Evolutionary conservation across 2,329 filamentous ascomycete species (phyloP).

Genomic region (Tolypocladium guangdongense): DNA sequence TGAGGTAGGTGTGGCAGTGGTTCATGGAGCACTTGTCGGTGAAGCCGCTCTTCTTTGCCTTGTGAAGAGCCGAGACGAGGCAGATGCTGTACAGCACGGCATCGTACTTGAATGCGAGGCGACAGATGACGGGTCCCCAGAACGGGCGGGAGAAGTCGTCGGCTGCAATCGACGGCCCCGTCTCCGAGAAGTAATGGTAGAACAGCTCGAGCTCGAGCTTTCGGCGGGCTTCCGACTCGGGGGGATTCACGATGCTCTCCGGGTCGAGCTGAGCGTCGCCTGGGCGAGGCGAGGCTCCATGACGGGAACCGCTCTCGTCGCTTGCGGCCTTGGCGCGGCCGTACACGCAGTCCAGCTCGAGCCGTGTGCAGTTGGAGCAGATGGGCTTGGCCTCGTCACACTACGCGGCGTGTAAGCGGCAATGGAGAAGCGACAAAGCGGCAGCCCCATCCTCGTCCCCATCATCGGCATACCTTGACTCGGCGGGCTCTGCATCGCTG

Average conservation of each 20-base stretch:
- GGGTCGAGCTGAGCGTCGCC: neutral
- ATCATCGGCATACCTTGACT: conserved; percentile 10
- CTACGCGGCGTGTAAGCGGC: neutral
- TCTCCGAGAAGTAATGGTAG: neutral
- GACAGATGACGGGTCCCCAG: neutral
- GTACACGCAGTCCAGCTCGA: neutral
- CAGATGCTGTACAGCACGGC: neutral
- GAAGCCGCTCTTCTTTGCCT: neutral
- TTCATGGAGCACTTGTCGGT: neutral
- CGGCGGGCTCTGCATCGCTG: conserved; percentile 11
- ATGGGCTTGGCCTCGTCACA: neutral
- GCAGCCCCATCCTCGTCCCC: neutral
- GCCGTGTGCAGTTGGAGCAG: neutral
- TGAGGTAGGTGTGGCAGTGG: neutral
- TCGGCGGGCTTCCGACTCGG: neutral
- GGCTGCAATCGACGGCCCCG: neutral
- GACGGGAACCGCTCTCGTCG: neutral
- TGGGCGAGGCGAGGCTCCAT: neutral
- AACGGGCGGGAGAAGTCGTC: neutral
- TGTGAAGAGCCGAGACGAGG: neutral
- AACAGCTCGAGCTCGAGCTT: neutral
- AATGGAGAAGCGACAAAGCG: neutral
- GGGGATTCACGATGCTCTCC: neutral
- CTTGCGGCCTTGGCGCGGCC: neutral
- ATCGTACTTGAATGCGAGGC: neutral